phyloP scores from a whole-genome alignment of 495 filamentous ascomycete genomes.

The Penicillium malachiteum region DNA sequence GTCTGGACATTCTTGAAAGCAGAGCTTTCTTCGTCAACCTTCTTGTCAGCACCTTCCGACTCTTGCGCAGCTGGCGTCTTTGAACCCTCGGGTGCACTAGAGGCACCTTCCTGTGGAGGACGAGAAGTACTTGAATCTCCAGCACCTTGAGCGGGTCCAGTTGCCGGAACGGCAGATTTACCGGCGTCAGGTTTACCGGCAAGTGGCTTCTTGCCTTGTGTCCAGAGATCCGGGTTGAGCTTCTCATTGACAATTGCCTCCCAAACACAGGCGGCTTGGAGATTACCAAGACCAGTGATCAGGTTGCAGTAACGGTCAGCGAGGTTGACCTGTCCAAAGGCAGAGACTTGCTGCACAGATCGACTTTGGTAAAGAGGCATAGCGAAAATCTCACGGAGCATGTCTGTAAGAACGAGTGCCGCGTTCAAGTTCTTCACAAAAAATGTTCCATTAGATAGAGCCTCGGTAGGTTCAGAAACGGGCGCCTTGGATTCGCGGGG shows the following conservation, averaged over 20 bases:
- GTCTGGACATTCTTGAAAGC: constrained; percentile 76
- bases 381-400: constrained; percentile 71
- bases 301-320: constrained; percentile 73
- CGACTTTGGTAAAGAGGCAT: constrained; percentile 61
- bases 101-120: constrained; percentile 18
- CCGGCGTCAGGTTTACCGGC: constrained; percentile 42
- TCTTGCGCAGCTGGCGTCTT: constrained; percentile 32
- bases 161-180: constrained; percentile 39
- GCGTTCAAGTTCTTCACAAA: constrained; percentile 75
- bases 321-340: constrained; percentile 71
- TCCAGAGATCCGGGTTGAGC: constrained; percentile 64
- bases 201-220: constrained; percentile 58
- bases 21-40: constrained; percentile 47
- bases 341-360: constrained; percentile 48
- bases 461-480: constrained; percentile 15
- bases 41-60: constrained; percentile 34
- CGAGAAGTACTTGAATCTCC: constrained; percentile 9
- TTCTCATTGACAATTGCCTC: constrained; percentile 78
- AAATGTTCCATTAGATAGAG: constrained; percentile 61
- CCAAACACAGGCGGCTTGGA: constrained; percentile 75
- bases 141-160: constrained; percentile 13
- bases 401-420: constrained; percentile 68
- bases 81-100: constrained; percentile 20
- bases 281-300: constrained; percentile 66
- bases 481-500: constrained; percentile 25